phyloP scores from a whole-genome alignment of 2,329 filamentous ascomycete genomes.

The Phaeosphaeriaceae sp. region DNA sequence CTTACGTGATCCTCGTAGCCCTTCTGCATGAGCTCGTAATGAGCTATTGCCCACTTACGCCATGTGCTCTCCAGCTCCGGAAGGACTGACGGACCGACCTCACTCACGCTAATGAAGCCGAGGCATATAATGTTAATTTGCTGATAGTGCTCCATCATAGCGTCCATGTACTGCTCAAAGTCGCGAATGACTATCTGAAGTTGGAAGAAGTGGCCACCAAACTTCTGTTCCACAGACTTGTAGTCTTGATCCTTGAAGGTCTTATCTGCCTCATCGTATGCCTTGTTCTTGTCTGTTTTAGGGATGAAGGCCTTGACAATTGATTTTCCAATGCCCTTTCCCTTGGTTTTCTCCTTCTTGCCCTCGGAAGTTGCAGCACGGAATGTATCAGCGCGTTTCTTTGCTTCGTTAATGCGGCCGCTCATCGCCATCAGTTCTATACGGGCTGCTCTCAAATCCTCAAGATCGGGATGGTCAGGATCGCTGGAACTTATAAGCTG shows the following conservation, averaged over 20 bases:
- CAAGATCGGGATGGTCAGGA: slow-evolving; percentile 80
- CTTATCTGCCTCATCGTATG: slow-evolving; percentile 68
- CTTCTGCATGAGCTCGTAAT: slow-evolving; percentile 83
- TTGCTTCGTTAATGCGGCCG: slow-evolving; percentile 85
- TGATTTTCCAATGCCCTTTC: slow-evolving; percentile 65
- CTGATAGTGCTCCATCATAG: slow-evolving; percentile 78
- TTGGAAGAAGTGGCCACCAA: slow-evolving; percentile 89
- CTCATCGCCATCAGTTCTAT: slow-evolving; percentile 70
- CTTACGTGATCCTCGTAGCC: slow-evolving; percentile 84
- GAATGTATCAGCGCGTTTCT: slow-evolving; percentile 91
- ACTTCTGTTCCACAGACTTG: slow-evolving; percentile 80
- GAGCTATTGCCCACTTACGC: slow-evolving; percentile 86
- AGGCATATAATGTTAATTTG: slow-evolving; percentile 81
- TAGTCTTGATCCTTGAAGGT: slow-evolving; percentile 80
- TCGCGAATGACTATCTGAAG: slow-evolving; percentile 91
- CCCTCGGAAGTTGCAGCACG: slow-evolving; percentile 42
- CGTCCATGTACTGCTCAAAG: slow-evolving; percentile 89
- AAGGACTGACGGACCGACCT: slow-evolving; percentile 63
- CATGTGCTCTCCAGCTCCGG: slow-evolving; percentile 93
- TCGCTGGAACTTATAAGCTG: slow-evolving; percentile 82
- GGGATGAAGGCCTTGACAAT: slow-evolving; percentile 89
- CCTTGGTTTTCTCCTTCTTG: slow-evolving; percentile 45
- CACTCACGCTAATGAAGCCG: slow-evolving; percentile 83
- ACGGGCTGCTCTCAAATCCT: slow-evolving; percentile 72
- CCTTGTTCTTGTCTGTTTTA: slow-evolving; percentile 83